phyloP scores from a whole-genome alignment of 2,329 filamentous ascomycete genomes.

The Penicillium fuscoglaucum region DNA sequence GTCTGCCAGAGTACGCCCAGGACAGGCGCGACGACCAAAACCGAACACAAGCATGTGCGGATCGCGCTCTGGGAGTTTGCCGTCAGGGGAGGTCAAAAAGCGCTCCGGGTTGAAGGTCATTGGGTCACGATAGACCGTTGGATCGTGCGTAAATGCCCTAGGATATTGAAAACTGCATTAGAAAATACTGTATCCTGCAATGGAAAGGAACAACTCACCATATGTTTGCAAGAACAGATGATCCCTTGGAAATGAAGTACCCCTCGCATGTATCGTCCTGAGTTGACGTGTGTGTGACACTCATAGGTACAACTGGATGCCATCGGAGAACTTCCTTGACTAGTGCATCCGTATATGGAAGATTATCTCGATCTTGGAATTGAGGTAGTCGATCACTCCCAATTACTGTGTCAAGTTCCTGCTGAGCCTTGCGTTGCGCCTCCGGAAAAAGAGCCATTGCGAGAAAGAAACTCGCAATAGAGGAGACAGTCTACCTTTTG shows the following conservation, averaged over 20 bases:
- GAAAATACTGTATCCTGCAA: background rate
- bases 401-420: conserved; percentile 40
- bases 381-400: conserved; percentile 30
- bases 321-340: conserved; percentile 4
- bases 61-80: conserved; percentile 39
- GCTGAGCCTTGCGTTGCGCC: conserved; percentile 51
- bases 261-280: conserved; percentile 1
- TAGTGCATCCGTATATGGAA: conserved; percentile 16
- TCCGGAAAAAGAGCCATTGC: conserved; percentile 53
- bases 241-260: conserved; percentile 36
- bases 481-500: conserved; percentile 39
- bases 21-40: conserved; percentile 25
- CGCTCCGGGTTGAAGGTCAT: conserved; percentile 48
- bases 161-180: conserved; percentile 5
- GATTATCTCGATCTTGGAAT: conserved; percentile 37
- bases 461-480: conserved; percentile 47
- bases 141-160: conserved; percentile 46
- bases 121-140: conserved; percentile 37
- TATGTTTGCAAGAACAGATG: conserved; percentile 37
- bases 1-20: conserved; percentile 24
- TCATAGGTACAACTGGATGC: conserved; percentile 4
- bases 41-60: conserved; percentile 33
- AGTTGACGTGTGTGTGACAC: background rate
- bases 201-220: conserved; percentile 31
- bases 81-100: conserved; percentile 33